A percentile compares a stretch with the other conserved stretches of the same genome.
Conservation (phyloP, 2,329 filamentous ascomycete genomes). For the Paecilomyces variotii region DNA sequence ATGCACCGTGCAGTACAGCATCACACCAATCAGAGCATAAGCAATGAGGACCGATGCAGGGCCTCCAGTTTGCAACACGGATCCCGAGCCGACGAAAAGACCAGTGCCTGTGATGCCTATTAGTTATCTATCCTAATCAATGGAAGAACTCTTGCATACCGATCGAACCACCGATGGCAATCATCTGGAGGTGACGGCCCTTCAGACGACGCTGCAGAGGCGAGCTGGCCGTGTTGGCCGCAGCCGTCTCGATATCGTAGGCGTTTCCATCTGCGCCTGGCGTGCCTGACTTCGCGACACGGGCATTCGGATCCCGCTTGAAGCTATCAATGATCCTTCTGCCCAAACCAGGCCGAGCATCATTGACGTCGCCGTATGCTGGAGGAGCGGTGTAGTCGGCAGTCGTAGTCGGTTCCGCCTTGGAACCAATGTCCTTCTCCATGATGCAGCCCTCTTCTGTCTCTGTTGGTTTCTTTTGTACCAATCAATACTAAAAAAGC, state of each 20-base stretch:
- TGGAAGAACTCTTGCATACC: conserved; percentile 40
- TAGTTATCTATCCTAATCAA: background rate
- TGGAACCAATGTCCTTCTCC: conserved; percentile 26
- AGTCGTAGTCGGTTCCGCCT: conserved; percentile 13
- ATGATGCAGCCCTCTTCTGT: conserved; percentile 10
- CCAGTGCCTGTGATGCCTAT: conserved; percentile 54
- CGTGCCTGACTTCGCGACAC: conserved; percentile 20
- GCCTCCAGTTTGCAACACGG: conserved; percentile 62
- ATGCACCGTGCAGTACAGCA: conserved; percentile 89
- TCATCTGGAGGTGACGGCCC: conserved; percentile 88
- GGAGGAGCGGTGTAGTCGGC: conserved; percentile 19
- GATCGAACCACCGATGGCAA: conserved; percentile 89
- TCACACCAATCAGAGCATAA: conserved; percentile 70
- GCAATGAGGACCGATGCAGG: conserved; percentile 70
- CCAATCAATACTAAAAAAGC: background rate
- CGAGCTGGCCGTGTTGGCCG: conserved; percentile 59
- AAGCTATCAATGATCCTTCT: conserved; percentile 35
- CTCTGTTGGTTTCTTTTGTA: background rate
- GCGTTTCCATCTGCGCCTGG: conserved; percentile 47
- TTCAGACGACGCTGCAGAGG: conserved; percentile 71
- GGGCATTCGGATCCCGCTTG: conserved; percentile 37
- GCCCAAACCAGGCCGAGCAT: conserved; percentile 13
- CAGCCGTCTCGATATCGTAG: conserved; percentile 57
- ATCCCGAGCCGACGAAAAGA: conserved; percentile 76
- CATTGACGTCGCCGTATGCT: conserved; percentile 22